phyloP scores from a whole-genome alignment of 108 stramenopile species.

The Cylindrotheca fusiformis region DNA sequence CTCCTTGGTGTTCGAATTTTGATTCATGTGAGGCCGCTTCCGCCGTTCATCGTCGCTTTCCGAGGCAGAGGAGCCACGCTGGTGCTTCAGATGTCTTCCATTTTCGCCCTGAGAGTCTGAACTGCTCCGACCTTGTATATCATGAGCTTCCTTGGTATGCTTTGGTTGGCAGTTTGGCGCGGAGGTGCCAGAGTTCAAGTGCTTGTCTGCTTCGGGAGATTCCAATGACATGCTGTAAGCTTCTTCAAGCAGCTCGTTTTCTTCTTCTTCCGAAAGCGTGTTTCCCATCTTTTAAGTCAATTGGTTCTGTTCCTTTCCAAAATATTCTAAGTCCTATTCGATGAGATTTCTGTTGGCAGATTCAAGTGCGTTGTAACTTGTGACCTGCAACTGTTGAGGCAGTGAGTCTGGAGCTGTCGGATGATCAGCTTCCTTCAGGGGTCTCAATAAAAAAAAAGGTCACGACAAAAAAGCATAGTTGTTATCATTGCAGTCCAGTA shows the following conservation, averaged over 20 bases:
- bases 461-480: too few relatives aligned
- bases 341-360: too few relatives aligned
- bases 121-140: constrained; percentile 2
- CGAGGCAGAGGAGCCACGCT: constrained; percentile 17
- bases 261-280: constrained; percentile 50
- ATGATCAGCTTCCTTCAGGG: too few relatives aligned
- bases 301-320: too few relatives aligned
- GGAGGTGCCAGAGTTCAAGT: constrained; percentile 65
- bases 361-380: too few relatives aligned
- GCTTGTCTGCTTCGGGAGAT: constrained; percentile 54
- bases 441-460: too few relatives aligned
- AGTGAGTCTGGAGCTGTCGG: too few relatives aligned
- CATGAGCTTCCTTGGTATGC: constrained; percentile 37
- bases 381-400: too few relatives aligned
- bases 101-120: constrained; percentile 14
- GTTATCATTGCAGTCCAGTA: too few relatives aligned
- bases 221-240: constrained; percentile 45
- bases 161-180: constrained; percentile 80
- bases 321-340: too few relatives aligned
- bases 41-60: constrained; percentile 30
- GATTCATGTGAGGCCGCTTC: constrained; percentile 35
- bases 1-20: neutral
- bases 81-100: constrained; percentile 24
- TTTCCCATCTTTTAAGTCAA: constrained; percentile 38
- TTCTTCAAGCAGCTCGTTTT: constrained; percentile 42